Percentiles rank a stretch among this genome's conserved stretches.
Conservation (phyloP, 1,284 basidiomycete species). For the Microbotryum scabiosae region DNA sequence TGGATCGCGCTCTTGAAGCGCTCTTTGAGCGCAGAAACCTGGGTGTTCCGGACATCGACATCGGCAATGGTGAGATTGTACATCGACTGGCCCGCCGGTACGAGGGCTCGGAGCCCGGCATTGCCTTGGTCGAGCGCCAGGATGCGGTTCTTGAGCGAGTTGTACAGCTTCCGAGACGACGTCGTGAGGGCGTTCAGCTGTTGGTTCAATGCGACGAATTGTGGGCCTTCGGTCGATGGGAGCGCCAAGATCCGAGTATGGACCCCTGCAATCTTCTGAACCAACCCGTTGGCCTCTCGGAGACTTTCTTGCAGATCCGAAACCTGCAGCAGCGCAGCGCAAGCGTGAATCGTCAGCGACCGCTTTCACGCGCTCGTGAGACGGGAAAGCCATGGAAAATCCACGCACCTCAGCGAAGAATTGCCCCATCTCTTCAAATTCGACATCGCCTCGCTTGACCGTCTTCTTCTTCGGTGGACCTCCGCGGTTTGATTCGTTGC, state of each 20-base stretch:
- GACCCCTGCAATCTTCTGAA: constrained; percentile 25
- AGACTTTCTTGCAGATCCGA: constrained; percentile 25
- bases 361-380: background rate
- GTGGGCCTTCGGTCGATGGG: constrained; percentile 24
- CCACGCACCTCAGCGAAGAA: constrained; percentile 23
- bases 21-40: constrained; percentile 34
- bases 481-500: background rate
- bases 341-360: background rate
- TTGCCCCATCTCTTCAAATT: constrained; percentile 20
- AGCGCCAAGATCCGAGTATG: constrained; percentile 26
- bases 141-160: constrained; percentile 27
- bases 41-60: constrained; percentile 40
- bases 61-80: constrained; percentile 43
- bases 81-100: constrained; percentile 20
- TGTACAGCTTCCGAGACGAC: constrained; percentile 21
- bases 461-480: background rate
- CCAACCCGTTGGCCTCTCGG: constrained; percentile 23
- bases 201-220: constrained; percentile 10
- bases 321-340: constrained; percentile 10
- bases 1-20: constrained; percentile 45
- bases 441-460: constrained; percentile 8
- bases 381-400: too few species aligned
- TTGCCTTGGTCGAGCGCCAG: constrained; percentile 28
- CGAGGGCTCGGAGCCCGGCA: constrained; percentile 26
- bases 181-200: constrained; percentile 18